Evolutionary conservation across 306 rosid species (phyloP), one percentile per base, ranked within the genome.

Genomic region (Canavalia gladiata): DNA sequence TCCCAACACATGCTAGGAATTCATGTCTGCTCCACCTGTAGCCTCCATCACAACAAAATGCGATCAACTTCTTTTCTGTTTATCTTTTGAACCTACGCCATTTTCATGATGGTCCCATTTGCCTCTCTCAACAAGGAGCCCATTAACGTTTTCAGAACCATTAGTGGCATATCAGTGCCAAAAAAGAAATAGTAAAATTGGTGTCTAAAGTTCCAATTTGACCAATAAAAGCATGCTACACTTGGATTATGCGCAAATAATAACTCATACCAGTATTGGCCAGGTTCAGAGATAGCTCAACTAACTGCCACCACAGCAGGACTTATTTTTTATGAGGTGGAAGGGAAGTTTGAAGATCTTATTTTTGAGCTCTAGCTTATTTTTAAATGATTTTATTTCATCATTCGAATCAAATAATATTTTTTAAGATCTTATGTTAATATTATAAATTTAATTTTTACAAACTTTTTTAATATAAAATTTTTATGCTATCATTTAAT

Each of bases 81-180:
- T 55, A 25, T 74, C 76, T 33, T 34, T 33, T 68, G 57, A 68
- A 25, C 8, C 11, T 42, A 43, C 50, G 30, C 58, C 57, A 29
- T 4, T 56, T 41, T 42, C 55, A 57, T 68, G 37, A 2, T 54
- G 46, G 75, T 78, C 67, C 75, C 82, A 67, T 67, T 25, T 6
- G 9, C 39, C 58, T 64, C 46, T 30, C 58, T 64, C 46, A 18
- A 34, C 6, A 11, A 6, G 54, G 6, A 55, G 1, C 49, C 66
- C 25, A 51, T 9, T n/a, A 55, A 39, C 7, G 13, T 54, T 30
- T 67, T 37, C 49, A 43, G 0, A 66, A 52, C 65, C 66, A 58
- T 68, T 37, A 35, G 25, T 11, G 54, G 35, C 72, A 49, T 18
- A 60, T 30, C 43, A 31, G 33, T 18, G 42, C 59, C 25, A 37